These are phyloP conservation scores for Umbelopsis vinacea DNA, from an alignment of 192 early-diverging fungal genomes.

Conservation along the genomic window DNA sequence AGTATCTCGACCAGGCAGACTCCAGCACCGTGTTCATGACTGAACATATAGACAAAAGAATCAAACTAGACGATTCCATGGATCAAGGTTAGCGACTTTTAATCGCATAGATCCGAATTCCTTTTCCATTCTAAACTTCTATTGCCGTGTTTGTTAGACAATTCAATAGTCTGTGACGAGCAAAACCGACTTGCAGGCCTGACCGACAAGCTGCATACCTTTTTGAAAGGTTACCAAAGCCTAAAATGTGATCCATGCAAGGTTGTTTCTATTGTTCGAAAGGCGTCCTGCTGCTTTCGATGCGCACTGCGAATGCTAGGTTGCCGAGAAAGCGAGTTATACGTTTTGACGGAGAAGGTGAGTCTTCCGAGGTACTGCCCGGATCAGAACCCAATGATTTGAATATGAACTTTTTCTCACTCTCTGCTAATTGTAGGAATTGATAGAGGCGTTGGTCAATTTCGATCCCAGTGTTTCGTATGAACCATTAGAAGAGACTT, in stretches of 20 bases:
- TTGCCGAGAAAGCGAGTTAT: conserved; percentile 14
- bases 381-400: not conserved
- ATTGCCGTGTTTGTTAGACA: not conserved
- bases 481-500: not conserved
- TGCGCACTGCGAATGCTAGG: conserved; percentile 31
- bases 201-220: not conserved
- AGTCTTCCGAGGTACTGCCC: not conserved
- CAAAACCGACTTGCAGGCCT: not conserved
- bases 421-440: not conserved
- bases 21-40: not conserved
- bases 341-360: conserved; percentile 25
- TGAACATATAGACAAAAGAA: conserved; percentile 6
- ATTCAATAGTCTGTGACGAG: not conserved
- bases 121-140: not conserved
- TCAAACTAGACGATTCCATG: not conserved
- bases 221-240: not conserved
- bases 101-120: not conserved
- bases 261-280: conserved; percentile 25
- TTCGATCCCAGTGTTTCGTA: not conserved
- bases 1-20: too few relatives aligned
- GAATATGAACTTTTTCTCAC: not conserved
- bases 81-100: not conserved
- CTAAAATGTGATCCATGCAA: not conserved
- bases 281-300: conserved; percentile 30
- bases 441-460: not conserved